Base-by-base conservation (phyloP, 371 early-diverging fungal species). In the Syncephalastrum sp. region DNA sequence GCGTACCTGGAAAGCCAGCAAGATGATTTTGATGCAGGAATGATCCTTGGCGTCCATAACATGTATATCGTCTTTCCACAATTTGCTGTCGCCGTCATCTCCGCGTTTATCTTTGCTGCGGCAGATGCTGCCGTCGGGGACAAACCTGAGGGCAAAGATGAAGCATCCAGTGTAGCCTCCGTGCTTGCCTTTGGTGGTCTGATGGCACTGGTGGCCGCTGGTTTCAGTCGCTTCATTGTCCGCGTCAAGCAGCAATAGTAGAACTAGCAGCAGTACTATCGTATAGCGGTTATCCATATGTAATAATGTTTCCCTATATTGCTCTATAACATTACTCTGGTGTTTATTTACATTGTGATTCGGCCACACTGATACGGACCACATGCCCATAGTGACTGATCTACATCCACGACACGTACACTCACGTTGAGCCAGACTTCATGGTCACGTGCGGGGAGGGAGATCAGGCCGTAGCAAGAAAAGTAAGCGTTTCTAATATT, bases 21-120 rank as follows among this genome's bases (percentile, higher is more conserved):
- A 42, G 77, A 77, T 27, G 79, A 79, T 14, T 79, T 79, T 57
- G 79, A 79, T 56, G 82, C 84, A 0, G 92, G 92, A 5, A 77
- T 88, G 69, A 82, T 91, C 4, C 65, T 93, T 7, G 93, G 92
- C 1, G 88, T 93, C 13, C 91, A 90, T 60, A 93, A 93, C 63
- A 83, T 91, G 73, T 91, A 89, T 56, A 85, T 93, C 56, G 91
- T 91, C 3, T 74, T 91, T 47, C 93, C 93, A 5, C 93, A 93
- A 59, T 86, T 86, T 70, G 76, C 69, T 3, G 82, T 83, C 16
- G 82, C 86, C 3, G 59, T 83, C 56, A 76, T 83, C 8, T 74
- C 84, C 6, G 70, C 83, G 4, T 57, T 75, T 42, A 74, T 86
- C 7, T 83, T 86, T 65, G 77, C 74, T 0, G 57, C 74, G 29